phyloP scores from a whole-genome alignment of 1,284 basidiomycete species.

The Meripilus lineatus region DNA sequence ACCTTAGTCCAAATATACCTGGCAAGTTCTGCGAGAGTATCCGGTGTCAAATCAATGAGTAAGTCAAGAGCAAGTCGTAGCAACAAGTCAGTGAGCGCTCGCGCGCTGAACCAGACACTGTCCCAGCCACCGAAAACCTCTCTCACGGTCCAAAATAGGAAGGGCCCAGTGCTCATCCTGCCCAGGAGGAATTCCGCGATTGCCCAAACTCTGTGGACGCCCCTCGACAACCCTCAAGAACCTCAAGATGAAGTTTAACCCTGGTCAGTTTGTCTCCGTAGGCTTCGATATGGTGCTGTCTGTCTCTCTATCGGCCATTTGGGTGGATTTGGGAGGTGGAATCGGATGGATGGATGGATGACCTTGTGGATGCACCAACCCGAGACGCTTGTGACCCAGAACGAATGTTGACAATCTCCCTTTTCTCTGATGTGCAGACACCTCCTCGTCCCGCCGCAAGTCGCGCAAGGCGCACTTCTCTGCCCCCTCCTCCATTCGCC shows the following conservation, averaged over 20 bases:
- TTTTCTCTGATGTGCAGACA: conserved; percentile 42
- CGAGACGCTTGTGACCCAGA: neutral
- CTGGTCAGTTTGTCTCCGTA: conserved; percentile 50
- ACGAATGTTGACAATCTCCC: conserved; percentile 30
- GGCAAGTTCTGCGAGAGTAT: no score
- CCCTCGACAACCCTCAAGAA: conserved; percentile 57
- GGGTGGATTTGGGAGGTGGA: conserved; percentile 23
- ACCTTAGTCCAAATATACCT: no score
- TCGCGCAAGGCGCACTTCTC: conserved; percentile 95
- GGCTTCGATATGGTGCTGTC: conserved; percentile 17
- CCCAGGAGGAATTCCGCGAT: no score
- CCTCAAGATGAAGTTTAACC: conserved; percentile 72
- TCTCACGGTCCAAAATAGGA: no score
- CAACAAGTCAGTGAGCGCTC: no score
- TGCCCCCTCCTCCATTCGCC: conserved; percentile 88
- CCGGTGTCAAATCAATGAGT: no score
- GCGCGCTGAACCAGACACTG: no score
- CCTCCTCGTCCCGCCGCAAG: conserved; percentile 91
- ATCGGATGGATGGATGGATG: conserved; percentile 49
- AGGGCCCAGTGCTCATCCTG: no score
- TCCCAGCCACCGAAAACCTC: no score
- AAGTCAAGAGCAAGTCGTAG: no score
- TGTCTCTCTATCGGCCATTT: conserved; percentile 16
- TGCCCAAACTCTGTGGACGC: conserved; percentile 20
- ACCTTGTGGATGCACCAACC: conserved; percentile 32